A percentile compares a stretch with the other conserved stretches of the same genome.
phyloP scores from a whole-genome alignment of 2,329 filamentous ascomycete species.

The Fusarium cyanostomum region DNA sequence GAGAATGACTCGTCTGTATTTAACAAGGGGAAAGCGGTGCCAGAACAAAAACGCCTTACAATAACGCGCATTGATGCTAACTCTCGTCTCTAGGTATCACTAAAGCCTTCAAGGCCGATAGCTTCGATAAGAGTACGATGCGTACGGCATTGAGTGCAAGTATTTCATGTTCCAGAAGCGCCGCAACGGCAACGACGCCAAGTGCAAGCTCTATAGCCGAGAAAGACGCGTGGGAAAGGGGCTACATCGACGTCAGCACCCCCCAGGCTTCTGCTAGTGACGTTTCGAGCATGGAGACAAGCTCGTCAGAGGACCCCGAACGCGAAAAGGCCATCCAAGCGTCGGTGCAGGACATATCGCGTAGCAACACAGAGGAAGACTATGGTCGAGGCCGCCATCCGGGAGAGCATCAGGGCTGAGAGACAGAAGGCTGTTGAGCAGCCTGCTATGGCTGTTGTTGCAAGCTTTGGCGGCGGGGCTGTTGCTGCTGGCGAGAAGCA shows the following conservation, averaged over 20 bases:
- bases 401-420: conserved; percentile 72
- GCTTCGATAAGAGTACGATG: conserved; percentile 79
- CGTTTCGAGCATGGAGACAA: conserved; percentile 17
- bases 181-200: conserved; percentile 15
- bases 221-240: conserved; percentile 55
- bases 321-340: conserved; percentile 77
- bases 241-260: conserved; percentile 30
- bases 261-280: conserved; percentile 21
- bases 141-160: no score
- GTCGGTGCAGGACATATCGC: conserved; percentile 76
- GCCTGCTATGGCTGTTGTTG: no score
- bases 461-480: no score
- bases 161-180: conserved; percentile 39
- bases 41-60: conserved; percentile 21
- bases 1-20: not conserved
- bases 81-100: conserved; percentile 74
- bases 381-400: conserved; percentile 76
- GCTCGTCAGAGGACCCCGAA: conserved; percentile 60
- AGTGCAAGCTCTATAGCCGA: conserved; percentile 46
- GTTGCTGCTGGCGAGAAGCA: conserved; percentile 61
- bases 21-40: conserved; percentile 5
- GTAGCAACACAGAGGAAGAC: conserved; percentile 76
- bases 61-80: conserved; percentile 35
- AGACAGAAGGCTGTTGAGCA: conserved; percentile 44
- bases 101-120: conserved; percentile 98